Percentiles rank a stretch among this genome's conserved stretches.
These are phyloP conservation scores for Populus tremula DNA, from an alignment of 345 rosid species.

Conservation along the genomic window DNA sequence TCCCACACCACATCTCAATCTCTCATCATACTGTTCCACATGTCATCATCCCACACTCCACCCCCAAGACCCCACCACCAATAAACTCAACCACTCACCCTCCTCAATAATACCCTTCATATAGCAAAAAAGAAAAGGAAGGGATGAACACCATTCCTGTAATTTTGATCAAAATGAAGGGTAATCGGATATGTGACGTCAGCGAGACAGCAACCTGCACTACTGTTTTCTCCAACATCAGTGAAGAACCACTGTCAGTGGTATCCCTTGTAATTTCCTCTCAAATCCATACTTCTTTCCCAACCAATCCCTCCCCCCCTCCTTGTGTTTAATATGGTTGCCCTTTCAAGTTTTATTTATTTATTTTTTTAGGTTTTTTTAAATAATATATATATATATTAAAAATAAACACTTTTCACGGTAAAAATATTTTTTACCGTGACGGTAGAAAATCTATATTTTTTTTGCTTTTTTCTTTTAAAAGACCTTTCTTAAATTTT, in stretches of 20 bases:
- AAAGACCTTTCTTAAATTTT: too few species aligned
- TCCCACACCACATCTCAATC: not conserved
- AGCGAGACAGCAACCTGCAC: constrained; percentile 24
- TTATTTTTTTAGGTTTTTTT: too few species aligned
- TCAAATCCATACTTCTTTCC: not conserved
- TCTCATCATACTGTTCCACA: constrained; percentile 5
- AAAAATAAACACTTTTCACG: too few species aligned
- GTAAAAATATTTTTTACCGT: too few species aligned
- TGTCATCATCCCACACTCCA: constrained; percentile 3
- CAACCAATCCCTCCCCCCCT: not conserved
- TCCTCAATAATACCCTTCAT: not conserved
- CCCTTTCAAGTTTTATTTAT: too few species aligned
- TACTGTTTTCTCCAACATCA: not conserved
- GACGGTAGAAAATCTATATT: too few species aligned
- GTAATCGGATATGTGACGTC: constrained; percentile 35
- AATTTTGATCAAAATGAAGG: constrained; percentile 13
- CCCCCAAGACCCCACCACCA: not conserved
- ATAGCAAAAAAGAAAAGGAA: too few species aligned
- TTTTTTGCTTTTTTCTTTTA: too few species aligned
- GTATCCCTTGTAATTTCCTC: not conserved
- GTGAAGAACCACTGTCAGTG: not conserved
- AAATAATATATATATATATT: too few species aligned
- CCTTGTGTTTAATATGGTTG: too few species aligned
- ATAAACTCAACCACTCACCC: not conserved
- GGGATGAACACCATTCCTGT: constrained; percentile 19